Evolutionary conservation across 306 rosid genomes (phyloP), one percentile per base, ranked within the genome.

Genomic region (Arachis stenosperma): DNA sequence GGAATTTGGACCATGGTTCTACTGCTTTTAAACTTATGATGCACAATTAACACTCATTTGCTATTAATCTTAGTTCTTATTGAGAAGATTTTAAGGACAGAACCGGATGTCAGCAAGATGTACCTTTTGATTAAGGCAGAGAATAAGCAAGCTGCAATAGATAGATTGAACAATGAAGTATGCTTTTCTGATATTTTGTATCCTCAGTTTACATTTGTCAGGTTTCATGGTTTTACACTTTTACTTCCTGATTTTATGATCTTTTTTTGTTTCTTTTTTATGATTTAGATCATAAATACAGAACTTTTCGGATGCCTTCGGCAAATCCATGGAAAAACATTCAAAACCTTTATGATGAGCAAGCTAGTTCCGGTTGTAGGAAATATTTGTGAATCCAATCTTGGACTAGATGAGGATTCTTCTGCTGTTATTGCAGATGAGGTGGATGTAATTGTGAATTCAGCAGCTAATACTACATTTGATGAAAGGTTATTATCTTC

Each of bases 381-480:
- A 5, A 84, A 94, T 81, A 81, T 91, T 44, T 84, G 98, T 69
- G 92, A 91, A 10, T 64, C 94, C 40, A 83, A 91, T 80, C 92
- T 94, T 48, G 97, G 97, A 67, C 17, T 94, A 33, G 94, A 86
- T 51, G 81, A 81, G 12, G 87, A 77, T 67, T 50, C 82, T 8
- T 83, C 78, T 50, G 50, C 85, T 70, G 10, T 80, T 41, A 88
- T 94, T 53, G 87, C 84, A 4, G 87, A 84, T 39, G 97, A 94
- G 65, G 93, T 91, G 54, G 98, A 91, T 72, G 87, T 94, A 6
- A 87, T 94, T 71, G 90, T 91, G 68, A 94, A 94, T 67, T 94
- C 96, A 65, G 97, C 98, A 8, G 98, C 98, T 36, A 91, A 88
- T 75, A 94, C 98, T 53, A 87, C 98, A 53, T 94, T 94, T 78